A percentile compares a stretch with the other conserved stretches of the same genome.
Conservation (phyloP, 2,329 filamentous ascomycete genomes). For the Fonsecaea pedrosoi region DNA sequence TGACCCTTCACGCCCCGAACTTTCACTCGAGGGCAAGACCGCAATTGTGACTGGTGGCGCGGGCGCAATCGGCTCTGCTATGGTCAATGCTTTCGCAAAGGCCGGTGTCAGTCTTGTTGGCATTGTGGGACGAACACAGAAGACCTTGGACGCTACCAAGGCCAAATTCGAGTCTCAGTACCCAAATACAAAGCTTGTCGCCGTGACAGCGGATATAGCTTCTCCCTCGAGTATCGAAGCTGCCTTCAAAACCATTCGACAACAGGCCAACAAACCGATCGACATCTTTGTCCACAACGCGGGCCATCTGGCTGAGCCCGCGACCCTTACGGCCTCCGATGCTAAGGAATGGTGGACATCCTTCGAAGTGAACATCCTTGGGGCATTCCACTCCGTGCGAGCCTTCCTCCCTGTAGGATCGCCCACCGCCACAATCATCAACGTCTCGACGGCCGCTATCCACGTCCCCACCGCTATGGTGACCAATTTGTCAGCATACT, state of each 20-base stretch:
- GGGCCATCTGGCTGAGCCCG: slow-evolving; percentile 15
- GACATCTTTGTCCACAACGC: slow-evolving; percentile 29
- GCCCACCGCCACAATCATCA: slow-evolving; percentile 18
- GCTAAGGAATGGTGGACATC: slow-evolving; percentile 21
- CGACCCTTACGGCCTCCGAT: slow-evolving; percentile 15
- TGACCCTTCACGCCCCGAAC: slow-evolving; percentile 44
- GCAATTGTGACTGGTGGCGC: slow-evolving; percentile 64
- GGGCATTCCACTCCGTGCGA: slow-evolving; percentile 26
- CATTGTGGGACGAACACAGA: slow-evolving; percentile 51
- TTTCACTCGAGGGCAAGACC: slow-evolving; percentile 44
- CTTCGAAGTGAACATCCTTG: slow-evolving; percentile 26
- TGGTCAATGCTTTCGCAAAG: slow-evolving; percentile 61
- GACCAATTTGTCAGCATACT: slow-evolving; percentile 43
- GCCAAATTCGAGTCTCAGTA: slow-evolving; percentile 12
- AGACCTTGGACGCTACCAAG: slow-evolving; percentile 11
- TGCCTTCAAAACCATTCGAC: slow-evolving; percentile 8
- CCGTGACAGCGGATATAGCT: slow-evolving; percentile 42
- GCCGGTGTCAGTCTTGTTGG: slow-evolving; percentile 61
- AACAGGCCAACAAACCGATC: slow-evolving; percentile 14
- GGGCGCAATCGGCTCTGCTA: slow-evolving; percentile 61
- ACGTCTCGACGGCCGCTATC: slow-evolving; percentile 19
- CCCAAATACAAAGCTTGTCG: slow-evolving; percentile 11
- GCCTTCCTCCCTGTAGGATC: slow-evolving; percentile 22
- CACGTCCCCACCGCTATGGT: slow-evolving; percentile 13
- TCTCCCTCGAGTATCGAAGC: slow-evolving; percentile 10